These are phyloP conservation scores for Oidium heveae DNA, from an alignment of 2,329 filamentous ascomycete genomes.

Conservation along the genomic window DNA sequence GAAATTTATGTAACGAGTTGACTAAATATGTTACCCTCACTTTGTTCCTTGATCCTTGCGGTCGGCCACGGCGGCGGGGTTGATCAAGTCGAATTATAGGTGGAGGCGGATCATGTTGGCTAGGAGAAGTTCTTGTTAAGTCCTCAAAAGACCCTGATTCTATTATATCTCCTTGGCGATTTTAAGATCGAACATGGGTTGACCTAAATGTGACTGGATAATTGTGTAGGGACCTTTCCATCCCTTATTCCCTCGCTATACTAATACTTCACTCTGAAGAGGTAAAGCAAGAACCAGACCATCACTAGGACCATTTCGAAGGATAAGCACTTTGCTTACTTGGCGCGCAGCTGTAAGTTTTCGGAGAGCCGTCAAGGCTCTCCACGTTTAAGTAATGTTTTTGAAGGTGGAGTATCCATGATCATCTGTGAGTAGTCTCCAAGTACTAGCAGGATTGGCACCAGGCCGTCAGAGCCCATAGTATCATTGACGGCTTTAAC, in stretches of 20 bases:
- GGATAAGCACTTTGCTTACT: neutral
- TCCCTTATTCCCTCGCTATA: neutral
- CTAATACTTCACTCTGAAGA: neutral
- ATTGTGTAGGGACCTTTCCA: slow-evolving; percentile 1
- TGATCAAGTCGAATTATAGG: neutral
- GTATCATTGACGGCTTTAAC: slow-evolving; percentile 1
- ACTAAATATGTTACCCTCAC: neutral
- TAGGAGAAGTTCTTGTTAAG: neutral
- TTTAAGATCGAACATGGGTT: neutral
- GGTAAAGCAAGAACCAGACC: neutral
- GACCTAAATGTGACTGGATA: neutral
- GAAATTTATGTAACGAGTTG: neutral
- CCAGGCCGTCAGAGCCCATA: neutral
- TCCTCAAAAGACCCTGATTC: neutral
- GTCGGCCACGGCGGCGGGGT: neutral
- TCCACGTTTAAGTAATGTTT: neutral
- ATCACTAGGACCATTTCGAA: neutral
- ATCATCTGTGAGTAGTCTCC: neutral
- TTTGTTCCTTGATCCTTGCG: slow-evolving; percentile 1
- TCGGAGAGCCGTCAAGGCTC: neutral
- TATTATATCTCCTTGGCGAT: neutral
- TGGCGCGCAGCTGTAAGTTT: neutral
- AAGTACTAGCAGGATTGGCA: neutral
- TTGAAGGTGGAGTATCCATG: neutral
- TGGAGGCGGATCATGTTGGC: neutral